Conservation (phyloP, 495 filamentous ascomycete genomes). For the Bathelium albidoporum region DNA sequence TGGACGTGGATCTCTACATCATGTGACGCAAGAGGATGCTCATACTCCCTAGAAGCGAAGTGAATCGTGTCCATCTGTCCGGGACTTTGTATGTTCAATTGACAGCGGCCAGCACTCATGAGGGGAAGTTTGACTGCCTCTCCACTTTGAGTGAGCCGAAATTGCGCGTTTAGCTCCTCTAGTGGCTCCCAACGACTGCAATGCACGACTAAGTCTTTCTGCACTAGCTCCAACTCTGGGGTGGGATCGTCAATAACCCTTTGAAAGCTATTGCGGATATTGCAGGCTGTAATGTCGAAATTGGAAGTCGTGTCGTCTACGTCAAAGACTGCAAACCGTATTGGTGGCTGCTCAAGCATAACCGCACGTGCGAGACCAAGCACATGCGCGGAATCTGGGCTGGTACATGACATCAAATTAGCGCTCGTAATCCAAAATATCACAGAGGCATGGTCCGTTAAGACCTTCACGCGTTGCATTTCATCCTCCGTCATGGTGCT, state of each 20-base stretch:
- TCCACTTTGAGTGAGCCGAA: background rate
- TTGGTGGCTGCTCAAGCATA: background rate
- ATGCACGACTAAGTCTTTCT: background rate
- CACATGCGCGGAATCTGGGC: background rate
- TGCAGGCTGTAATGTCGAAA: background rate
- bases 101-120: background rate
- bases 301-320: background rate
- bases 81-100: background rate
- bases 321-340: background rate
- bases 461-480: background rate
- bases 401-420: background rate
- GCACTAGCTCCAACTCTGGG: background rate
- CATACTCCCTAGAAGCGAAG: background rate
- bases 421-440: background rate
- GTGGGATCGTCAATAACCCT: background rate
- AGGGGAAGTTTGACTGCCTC: background rate
- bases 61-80: conserved; percentile 5
- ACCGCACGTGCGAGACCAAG: background rate
- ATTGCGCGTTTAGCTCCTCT: background rate
- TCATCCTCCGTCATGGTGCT: background rate
- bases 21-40: background rate
- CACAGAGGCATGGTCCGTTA: background rate
- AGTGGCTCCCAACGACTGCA: background rate
- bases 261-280: background rate
- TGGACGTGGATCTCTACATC: conserved; percentile 7